Percentiles rank a stretch among this genome's conserved stretches.
These are phyloP conservation scores for Aureobasidium namibiae DNA, from an alignment of 2,329 filamentous ascomycete genomes.

Conservation along the genomic window DNA sequence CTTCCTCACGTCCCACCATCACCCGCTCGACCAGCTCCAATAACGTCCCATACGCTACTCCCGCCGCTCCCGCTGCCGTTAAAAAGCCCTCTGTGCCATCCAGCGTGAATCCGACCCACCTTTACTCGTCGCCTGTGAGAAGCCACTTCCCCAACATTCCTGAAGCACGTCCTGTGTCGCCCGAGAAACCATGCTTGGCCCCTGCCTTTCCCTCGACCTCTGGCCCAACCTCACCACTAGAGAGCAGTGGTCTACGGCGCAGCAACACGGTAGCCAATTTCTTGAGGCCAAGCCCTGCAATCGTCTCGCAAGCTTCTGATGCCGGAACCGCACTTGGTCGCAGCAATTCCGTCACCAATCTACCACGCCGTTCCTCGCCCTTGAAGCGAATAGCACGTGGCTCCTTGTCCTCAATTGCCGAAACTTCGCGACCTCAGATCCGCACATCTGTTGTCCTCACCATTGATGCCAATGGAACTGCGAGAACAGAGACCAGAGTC, in stretches of 20 bases:
- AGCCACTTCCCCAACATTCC: constrained; percentile 15
- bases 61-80: not conserved
- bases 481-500: constrained; percentile 37
- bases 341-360: constrained; percentile 24
- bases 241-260: constrained; percentile 28
- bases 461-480: constrained; percentile 40
- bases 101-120: constrained; percentile 41
- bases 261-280: constrained; percentile 37
- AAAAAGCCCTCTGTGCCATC: constrained; percentile 11
- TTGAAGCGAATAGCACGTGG: constrained; percentile 32
- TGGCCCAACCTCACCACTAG: not conserved
- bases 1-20: not conserved
- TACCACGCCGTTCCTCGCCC: constrained; percentile 38
- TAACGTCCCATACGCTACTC: constrained; percentile 2
- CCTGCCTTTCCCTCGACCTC: constrained; percentile 2
- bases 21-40: constrained; percentile 21
- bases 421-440: constrained; percentile 30
- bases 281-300: constrained; percentile 16
- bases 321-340: constrained; percentile 23
- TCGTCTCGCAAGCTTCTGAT: constrained; percentile 19
- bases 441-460: constrained; percentile 36
- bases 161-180: not conserved
- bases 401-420: constrained; percentile 38
- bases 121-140: constrained; percentile 27
- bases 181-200: not conserved